phyloP scores from a whole-genome alignment of 2,329 filamentous ascomycete genomes.

The Fusarium paranaense region DNA sequence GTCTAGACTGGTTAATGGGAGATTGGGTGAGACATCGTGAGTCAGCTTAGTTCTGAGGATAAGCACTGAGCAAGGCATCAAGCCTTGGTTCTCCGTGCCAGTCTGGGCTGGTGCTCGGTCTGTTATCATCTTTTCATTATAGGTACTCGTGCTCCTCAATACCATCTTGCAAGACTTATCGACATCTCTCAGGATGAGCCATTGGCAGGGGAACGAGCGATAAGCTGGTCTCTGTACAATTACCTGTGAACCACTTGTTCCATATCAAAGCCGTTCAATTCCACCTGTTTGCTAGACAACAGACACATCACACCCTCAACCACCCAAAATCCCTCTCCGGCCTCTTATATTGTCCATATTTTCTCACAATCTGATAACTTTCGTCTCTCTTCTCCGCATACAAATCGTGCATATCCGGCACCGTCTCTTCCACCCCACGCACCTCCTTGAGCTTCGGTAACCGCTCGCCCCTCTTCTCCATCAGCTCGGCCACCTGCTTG shows the following conservation, averaged over 20 bases:
- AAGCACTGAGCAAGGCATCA: not conserved
- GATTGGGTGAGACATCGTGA: not conserved
- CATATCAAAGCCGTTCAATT: not conserved
- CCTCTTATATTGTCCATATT: not conserved
- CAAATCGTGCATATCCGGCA: not conserved
- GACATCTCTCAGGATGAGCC: not conserved
- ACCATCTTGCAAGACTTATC: not conserved
- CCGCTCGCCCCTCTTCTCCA: not conserved
- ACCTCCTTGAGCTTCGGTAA: not conserved
- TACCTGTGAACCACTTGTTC: not conserved
- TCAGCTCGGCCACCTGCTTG: not conserved
- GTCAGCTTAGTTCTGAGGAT: not conserved
- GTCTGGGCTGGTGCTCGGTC: not conserved
- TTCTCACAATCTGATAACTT: not conserved
- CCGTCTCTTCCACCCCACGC: not conserved
- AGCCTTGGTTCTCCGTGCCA: not conserved
- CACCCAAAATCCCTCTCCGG: not conserved
- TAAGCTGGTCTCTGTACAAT: not conserved
- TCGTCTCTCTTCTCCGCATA: not conserved
- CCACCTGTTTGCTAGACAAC: not conserved
- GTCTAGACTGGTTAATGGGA: not conserved
- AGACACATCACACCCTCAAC: not conserved
- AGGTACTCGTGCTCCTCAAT: not conserved
- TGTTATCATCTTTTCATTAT: not conserved
- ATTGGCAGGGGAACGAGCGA: not conserved